Percentiles rank a stretch among this genome's conserved stretches.
phyloP scores from a whole-genome alignment of 1,284 basidiomycete species.

The Cutaneotrichosporon mucoides region DNA sequence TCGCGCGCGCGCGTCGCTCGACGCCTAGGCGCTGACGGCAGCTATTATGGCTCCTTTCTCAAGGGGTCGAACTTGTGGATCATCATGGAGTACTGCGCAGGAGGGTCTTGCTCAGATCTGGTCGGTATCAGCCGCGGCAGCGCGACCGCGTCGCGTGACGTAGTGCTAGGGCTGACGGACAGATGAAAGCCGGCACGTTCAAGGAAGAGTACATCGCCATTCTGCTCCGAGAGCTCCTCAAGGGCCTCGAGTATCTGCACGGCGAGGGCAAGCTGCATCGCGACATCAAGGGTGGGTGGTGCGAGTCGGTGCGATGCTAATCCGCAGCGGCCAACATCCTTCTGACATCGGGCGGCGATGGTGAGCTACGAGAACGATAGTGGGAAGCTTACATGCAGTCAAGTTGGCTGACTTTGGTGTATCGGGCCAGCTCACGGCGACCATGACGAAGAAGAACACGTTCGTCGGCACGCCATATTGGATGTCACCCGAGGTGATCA shows the following conservation, averaged over 20 bases:
- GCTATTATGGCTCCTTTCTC: constrained; percentile 92
- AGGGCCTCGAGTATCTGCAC: constrained; percentile 88
- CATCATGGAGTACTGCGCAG: constrained; percentile 86
- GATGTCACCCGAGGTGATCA: constrained; percentile 99
- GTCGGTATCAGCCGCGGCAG: constrained; percentile 25
- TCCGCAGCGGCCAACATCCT: constrained; percentile 84
- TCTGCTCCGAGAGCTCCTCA: constrained; percentile 84
- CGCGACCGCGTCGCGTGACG: background rate
- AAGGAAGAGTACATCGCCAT: constrained; percentile 98
- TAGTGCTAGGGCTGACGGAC: background rate
- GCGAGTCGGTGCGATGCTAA: no score
- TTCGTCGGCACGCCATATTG: constrained; percentile 97
- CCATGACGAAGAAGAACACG: constrained; percentile 97
- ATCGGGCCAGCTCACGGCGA: constrained; percentile 94
- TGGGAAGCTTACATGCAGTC: constrained; percentile 46
- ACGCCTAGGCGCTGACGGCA: constrained; percentile 30
- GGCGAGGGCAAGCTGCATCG: constrained; percentile 94
- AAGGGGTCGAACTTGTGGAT: constrained; percentile 97
- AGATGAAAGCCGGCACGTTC: constrained; percentile 98
- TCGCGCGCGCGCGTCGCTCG: constrained; percentile 11
- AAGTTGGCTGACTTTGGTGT: constrained; percentile 99
- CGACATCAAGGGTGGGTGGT: constrained; percentile 83
- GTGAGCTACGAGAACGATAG: background rate
- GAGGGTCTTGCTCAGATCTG: constrained; percentile 55
- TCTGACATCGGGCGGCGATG: constrained; percentile 81